Conservation (phyloP, 2,329 filamentous ascomycete species). For the Penicillium capsulatum region DNA sequence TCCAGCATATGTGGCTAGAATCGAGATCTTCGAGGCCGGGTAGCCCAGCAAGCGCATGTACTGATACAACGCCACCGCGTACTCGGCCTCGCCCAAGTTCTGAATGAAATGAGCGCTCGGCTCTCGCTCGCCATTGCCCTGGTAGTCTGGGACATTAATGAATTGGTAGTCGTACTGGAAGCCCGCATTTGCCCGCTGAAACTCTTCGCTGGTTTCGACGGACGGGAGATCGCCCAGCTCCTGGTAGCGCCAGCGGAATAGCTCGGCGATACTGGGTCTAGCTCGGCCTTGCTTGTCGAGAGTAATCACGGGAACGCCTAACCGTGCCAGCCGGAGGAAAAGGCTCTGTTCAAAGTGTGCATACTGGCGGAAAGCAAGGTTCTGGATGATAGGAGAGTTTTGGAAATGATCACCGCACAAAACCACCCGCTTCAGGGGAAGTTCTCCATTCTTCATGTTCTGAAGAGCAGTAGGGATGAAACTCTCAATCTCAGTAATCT, state of each 20-base stretch:
- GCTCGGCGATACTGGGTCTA: conserved; percentile 75
- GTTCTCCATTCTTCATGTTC: conserved; percentile 66
- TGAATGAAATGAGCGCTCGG: conserved; percentile 93
- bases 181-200: conserved; percentile 77
- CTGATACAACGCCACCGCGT: conserved; percentile 89
- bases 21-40: conserved; percentile 75
- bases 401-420: conserved; percentile 94
- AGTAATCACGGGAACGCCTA: conserved; percentile 85
- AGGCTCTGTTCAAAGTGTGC: conserved; percentile 94
- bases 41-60: conserved; percentile 98
- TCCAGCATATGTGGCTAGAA: conserved; percentile 89
- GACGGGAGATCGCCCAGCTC: conserved; percentile 73
- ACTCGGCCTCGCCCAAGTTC: conserved; percentile 94
- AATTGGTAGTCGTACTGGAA: conserved; percentile 96
- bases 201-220: conserved; percentile 66
- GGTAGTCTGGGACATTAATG: conserved; percentile 91
- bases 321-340: conserved; percentile 82
- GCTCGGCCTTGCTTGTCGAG: conserved; percentile 93
- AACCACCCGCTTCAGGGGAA: conserved; percentile 79
- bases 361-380: conserved; percentile 87
- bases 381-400: conserved; percentile 94
- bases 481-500: conserved; percentile 95
- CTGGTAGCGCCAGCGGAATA: conserved; percentile 92
- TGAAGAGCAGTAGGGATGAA: conserved; percentile 96
- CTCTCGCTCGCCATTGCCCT: conserved; percentile 80